Evolutionary conservation across 192 early-diverging fungal genomes (phyloP), one percentile per base, ranked within the genome.

Genomic region (Coemansia sp.): DNA sequence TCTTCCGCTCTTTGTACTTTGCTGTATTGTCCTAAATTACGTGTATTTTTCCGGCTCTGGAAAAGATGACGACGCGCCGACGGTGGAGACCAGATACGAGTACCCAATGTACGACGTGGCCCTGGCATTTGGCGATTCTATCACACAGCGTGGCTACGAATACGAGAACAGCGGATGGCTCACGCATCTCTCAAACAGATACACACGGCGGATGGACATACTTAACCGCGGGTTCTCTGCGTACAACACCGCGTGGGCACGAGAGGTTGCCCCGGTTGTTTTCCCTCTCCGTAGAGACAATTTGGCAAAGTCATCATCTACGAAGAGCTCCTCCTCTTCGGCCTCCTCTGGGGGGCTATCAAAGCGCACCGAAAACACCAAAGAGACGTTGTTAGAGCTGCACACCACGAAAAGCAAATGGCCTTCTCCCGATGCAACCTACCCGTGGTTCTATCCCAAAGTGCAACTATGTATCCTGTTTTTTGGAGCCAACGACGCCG

Each of bases 401-500:
- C 38, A 40, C 5, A 2, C 38, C 7, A 40, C 6, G 34, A 14
- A 8, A 35, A 42, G n/a, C 8, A 40, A 32, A 0, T 58, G 55
- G 45, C 56, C 56, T n/a, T n/a, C 17, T 10, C 23, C 38, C 19
- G 56, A 55, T 25, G 23, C 23, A 23, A 58, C 65, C 34, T 66
- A 59, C 20, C 65, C 50, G 10, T 9, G 20, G 1, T 19, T 34
- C 0, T 19, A 11, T 25, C 45, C 33, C 17, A 38, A 38, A n/a
- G 20, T 59, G n/a, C 58, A 71, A 25, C 48, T 71, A 5, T 71
- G 70, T 34, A 40, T 84, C n/a, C 66, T 96, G 22, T 92, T 91
- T 56, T 84, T 93, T 62, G 94, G 94, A 22, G 86, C 94, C 7
- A 94, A 95, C 69, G 94, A 96, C 70, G 85, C 91, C 0, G 83